These are phyloP conservation scores for Sporothrix variecibatus DNA, from an alignment of 2,329 filamentous ascomycete species.

Conservation along the genomic window DNA sequence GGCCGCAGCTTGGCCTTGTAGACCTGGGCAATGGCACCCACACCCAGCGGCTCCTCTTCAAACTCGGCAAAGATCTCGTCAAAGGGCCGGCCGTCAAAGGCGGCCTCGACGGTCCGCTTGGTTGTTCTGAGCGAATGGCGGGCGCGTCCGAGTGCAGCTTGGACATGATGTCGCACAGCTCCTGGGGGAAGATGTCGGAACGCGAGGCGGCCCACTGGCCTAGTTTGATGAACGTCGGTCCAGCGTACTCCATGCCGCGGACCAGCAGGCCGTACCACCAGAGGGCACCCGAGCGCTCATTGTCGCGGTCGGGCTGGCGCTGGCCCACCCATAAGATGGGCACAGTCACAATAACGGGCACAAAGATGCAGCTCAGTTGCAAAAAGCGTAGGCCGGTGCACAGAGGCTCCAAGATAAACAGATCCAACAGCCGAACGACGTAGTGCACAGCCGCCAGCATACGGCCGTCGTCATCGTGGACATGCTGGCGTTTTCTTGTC, in stretches of 20 bases:
- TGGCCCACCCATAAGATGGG: conserved; percentile 79
- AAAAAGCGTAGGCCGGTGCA: conserved; percentile 86
- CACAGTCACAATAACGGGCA: conserved; percentile 80
- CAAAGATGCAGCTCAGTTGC: conserved; percentile 83
- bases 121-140: conserved; percentile 84
- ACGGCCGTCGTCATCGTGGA: conserved; percentile 56
- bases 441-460: conserved; percentile 59
- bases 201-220: conserved; percentile 98
- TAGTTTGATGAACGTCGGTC: conserved; percentile 97
- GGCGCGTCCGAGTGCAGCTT: conserved; percentile 92
- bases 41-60: conserved; percentile 81
- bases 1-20: conserved; percentile 93
- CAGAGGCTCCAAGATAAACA: conserved; percentile 79
- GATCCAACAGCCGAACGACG: conserved; percentile 67
- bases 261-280: conserved; percentile 97
- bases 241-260: conserved; percentile 84
- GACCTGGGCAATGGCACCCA: conserved; percentile 95
- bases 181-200: conserved; percentile 90
- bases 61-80: conserved; percentile 97
- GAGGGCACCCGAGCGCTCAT: conserved; percentile 77
- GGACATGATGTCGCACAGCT: conserved; percentile 93
- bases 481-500: conserved; percentile 58
- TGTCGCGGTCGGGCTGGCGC: conserved; percentile 63
- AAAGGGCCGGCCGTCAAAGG: conserved; percentile 78
- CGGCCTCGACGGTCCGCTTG: conserved; percentile 74